These are phyloP conservation scores for Pseudocercospora macadamiae DNA, from an alignment of 2,329 filamentous ascomycete genomes.

Conservation along the genomic window DNA sequence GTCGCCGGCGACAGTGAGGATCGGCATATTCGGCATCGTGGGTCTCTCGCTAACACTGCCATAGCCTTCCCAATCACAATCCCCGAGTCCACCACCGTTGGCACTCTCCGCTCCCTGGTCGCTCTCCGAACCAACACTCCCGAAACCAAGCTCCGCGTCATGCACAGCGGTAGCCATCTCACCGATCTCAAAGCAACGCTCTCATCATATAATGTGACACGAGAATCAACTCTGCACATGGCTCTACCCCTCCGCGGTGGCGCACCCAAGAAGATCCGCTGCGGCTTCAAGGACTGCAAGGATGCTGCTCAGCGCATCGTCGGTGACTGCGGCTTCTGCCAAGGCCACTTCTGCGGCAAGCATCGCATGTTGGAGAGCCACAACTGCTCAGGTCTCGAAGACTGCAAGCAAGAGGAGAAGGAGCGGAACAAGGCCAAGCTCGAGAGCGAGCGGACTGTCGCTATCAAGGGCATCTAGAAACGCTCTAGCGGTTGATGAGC, in stretches of 20 bases:
- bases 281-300: constrained; percentile 87
- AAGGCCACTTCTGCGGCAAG: constrained; percentile 91
- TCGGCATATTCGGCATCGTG: constrained; percentile 12
- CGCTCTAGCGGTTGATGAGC: not conserved
- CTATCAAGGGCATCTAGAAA: constrained; percentile 80
- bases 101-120: constrained; percentile 59
- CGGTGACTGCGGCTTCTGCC: constrained; percentile 94
- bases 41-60: constrained; percentile 28
- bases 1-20: constrained; percentile 60
- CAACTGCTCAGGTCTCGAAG: constrained; percentile 88
- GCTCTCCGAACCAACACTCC: constrained; percentile 60
- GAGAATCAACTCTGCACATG: constrained; percentile 57
- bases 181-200: constrained; percentile 47
- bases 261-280: constrained; percentile 77
- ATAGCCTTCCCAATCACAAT: constrained; percentile 61
- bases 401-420: constrained; percentile 97
- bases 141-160: constrained; percentile 56
- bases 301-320: constrained; percentile 88
- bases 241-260: constrained; percentile 60
- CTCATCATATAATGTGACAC: constrained; percentile 51
- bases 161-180: constrained; percentile 62
- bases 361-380: constrained; percentile 93
- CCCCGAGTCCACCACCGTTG: constrained; percentile 57
- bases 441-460: constrained; percentile 88
- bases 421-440: constrained; percentile 91